Base-by-base conservation (phyloP, 495 filamentous ascomycete species). In the Apiosordaria backusii region DNA sequence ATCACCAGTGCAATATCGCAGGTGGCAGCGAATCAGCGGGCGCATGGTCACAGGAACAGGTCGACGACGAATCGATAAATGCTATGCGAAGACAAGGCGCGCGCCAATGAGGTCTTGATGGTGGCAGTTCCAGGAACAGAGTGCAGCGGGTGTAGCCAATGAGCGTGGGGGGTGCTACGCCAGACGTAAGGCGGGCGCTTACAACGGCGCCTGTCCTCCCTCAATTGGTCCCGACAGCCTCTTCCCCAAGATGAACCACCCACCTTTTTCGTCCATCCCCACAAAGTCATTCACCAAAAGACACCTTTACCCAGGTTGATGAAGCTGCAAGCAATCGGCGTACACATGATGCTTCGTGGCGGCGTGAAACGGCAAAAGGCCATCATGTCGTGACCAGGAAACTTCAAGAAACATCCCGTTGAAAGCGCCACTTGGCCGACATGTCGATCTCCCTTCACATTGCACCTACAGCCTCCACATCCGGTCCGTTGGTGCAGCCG, bases 141-240 rank as follows among this genome's bases (percentile, higher is more conserved):
- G 50, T 58, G 68, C 64, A 61, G 55, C 26, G n/a, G 27, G 57
- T 54, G 66, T 50, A 67, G 66, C 74, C 74, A 76, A 76, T 77
- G 68, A 62, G 61, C 35, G 7, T 35, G n/a, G 15, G 4, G 55
- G 53, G 63, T 65, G 55, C 64, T 60, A 67, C 67, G 68, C 57
- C 65, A 60, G 62, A 64, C 23, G 65, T 64, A 25, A 63, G 68
- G 61, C 68, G 70, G 75, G 75, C 75, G 75, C 75, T 77, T 77
- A 77, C 57, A 60, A 40, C 45, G 70, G 68, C 66, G 71, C 65
- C 60, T 72, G 65, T 58, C 64, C 63, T 27, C 61, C 59, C 18
- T 67, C 68, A 57, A 76, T 73, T 75, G 74, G 74, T 64, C 57
- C 18, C 40, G 21, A 67, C 21, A 63, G 25, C 23, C 22, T 45